Evolutionary conservation across 768 basidiomycete species (phyloP), one percentile per base, ranked within the genome.

Genomic region (Mycena chlorophos): DNA sequence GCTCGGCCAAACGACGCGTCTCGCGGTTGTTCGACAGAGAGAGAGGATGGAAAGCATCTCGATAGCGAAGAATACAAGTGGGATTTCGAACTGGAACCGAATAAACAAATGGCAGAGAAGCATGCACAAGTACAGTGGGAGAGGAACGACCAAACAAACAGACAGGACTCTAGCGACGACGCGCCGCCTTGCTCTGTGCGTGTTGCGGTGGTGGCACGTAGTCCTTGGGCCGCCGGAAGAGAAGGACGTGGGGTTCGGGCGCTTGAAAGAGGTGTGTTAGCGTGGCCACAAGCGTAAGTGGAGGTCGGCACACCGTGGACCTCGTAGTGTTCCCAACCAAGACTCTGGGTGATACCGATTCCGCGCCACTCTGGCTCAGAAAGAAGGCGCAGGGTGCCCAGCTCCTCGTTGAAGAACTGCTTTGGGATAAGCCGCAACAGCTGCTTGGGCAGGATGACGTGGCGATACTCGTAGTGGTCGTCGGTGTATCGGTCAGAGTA

Each of bases 321-420:
- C 76, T 95, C 94, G 65, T 95, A 98, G 65, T 97, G 94, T 67
- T 92, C 90, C 94, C 95, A 98, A 3, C 95, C 95, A 22, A 96
- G 77, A 71, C 91, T 94, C 73, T 99, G 96, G 38, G 89, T 90
- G 60, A 98, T 96, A 8, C 96, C 96, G 53, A 99, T 93, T 0
- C 91, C 90, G 69, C 96, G 82, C 96, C 96, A 99, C 72, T 99
- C 97, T 39, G 80, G 73, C 68, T 99, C 96, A 3, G 82, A 70
- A 54, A 98, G 75, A 38, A 98, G 82, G 3, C 94, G 84, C 51
- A 98, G 78, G 3, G 87, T 83, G 4, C 91, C 91, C 38, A 83
- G 79, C 14, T 80, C 77, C 54, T 93, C 89, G 38, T 82, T 85
- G 68, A 93, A 94, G 66, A 85, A 87, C 26, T 86, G 79, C 69